Evolutionary conservation across 2,329 filamentous ascomycete species (phyloP), one percentile per base, ranked within the genome.

Genomic region (Dothiorella sarmentorum): DNA sequence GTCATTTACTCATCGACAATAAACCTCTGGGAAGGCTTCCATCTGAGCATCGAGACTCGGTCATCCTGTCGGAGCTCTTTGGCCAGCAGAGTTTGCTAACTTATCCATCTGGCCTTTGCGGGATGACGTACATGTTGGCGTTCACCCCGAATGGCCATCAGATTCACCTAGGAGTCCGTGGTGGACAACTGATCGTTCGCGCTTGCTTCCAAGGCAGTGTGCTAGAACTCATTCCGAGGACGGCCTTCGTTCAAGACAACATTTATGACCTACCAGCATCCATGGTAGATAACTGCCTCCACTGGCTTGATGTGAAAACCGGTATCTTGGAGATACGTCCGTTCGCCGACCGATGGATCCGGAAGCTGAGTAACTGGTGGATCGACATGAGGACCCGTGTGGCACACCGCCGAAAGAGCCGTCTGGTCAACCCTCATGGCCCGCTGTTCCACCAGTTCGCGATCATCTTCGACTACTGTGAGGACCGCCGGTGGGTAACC

Each of bases 251-350:
- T 2, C 42, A 57, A 0, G 47, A 5, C 6, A 53, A 22, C 2
- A 11, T 44, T 4, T 76, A 71, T 33, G 83, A 85, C 61, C 68
- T 87, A 0, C 86, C 85, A 0, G 63, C 62, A 0, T 66, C 74
- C 0, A 71, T 89, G 0, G 61, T 85, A 0, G 67, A 80, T 0
- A 69, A 77, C 6, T 86, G 81, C 51, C 73, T 81, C 0, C 85
- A 89, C 61, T 88, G 85, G 84, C 70, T 87, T 3, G 73, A 87
- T 40, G 11, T 85, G 0, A 47, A 60, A 1, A 71, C 69, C 1
- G 71, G 73, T 2, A 53, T 70, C 1, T 51, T 89, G 0, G 80
- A 88, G 43, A 78, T 86, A 20, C 74, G 84, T 7, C 76, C 75
- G 6, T 66, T 68, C 1, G 70, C 77, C 0, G 60, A 66, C n/a